phyloP scores from a whole-genome alignment of 306 rosid species.

The Elaeagnus macrophylla region DNA sequence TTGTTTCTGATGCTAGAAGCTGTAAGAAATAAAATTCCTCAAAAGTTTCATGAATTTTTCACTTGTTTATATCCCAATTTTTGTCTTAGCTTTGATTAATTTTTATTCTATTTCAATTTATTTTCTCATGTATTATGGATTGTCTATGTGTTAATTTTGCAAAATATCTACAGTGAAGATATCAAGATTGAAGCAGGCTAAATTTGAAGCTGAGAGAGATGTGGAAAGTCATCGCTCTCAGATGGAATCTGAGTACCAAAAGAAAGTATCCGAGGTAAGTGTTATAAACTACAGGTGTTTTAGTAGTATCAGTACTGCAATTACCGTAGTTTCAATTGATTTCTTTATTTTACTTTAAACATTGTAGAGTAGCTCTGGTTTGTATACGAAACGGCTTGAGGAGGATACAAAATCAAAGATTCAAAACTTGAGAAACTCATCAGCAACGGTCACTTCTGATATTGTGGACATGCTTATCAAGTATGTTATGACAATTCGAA shows the following conservation, averaged over 20 bases:
- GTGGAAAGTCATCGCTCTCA: conserved; percentile 40
- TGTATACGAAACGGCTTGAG: conserved; percentile 55
- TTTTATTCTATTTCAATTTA: not conserved
- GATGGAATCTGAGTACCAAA: conserved; percentile 62
- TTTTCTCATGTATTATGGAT: not conserved
- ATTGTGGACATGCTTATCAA: conserved; percentile 57
- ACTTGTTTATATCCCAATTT: no score
- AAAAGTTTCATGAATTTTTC: not conserved
- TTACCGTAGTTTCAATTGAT: not conserved
- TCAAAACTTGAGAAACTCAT: conserved; percentile 30
- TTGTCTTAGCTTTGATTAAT: not conserved
- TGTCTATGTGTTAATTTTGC: not conserved
- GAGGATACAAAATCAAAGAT: conserved; percentile 57
- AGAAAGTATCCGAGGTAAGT: conserved; percentile 48
- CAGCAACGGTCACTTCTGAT: conserved; percentile 37
- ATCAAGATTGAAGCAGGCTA: conserved; percentile 60
- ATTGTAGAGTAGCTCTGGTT: conserved; percentile 50
- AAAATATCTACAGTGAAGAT: conserved; percentile 35
- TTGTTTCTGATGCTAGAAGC: conserved; percentile 61
- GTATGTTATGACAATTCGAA: conserved; percentile 39
- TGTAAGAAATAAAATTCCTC: conserved; percentile 22
- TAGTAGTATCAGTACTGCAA: not conserved
- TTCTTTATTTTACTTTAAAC: not conserved
- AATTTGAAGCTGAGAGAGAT: conserved; percentile 67
- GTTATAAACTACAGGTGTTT: no score